phyloP scores from a whole-genome alignment of 73 alveolate genomes.

The Strombidium stylifer region DNA sequence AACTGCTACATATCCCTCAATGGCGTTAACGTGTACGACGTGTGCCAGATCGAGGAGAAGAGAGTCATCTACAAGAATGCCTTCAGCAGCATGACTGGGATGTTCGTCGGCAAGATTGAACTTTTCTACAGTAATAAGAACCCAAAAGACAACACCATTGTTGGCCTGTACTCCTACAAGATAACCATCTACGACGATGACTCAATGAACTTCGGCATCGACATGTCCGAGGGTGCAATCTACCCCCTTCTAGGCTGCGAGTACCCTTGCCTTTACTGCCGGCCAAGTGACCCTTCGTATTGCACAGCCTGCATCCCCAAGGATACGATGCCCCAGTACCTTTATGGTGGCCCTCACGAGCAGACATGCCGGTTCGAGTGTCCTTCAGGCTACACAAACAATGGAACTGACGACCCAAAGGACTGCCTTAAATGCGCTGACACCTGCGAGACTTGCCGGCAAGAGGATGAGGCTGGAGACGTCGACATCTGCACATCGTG shows the following conservation, averaged over 20 bases:
- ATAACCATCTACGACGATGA: constrained; percentile 20
- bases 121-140: neutral
- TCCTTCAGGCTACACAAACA: constrained; percentile 9
- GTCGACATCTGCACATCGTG: neutral
- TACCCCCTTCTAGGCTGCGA: constrained; percentile 34
- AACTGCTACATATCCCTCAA: constrained; percentile 8
- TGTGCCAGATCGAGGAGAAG: neutral
- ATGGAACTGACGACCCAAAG: constrained; percentile 12
- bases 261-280: constrained; percentile 44
- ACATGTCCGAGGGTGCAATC: constrained; percentile 10
- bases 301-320: constrained; percentile 34
- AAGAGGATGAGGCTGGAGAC: neutral
- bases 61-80: neutral
- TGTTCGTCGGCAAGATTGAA: constrained; percentile 7
- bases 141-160: constrained; percentile 12
- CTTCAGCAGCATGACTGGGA: neutral
- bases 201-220: constrained; percentile 12
- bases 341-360: neutral
- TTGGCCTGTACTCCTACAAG: neutral
- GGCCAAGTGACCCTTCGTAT: constrained; percentile 1
- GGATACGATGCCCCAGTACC: constrained; percentile 11
- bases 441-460: constrained; percentile 12
- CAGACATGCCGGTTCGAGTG: constrained; percentile 20
- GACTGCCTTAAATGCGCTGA: constrained; percentile 14
- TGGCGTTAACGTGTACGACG: neutral